A percentile compares a stretch with the other conserved stretches of the same genome.
These are phyloP conservation scores for Ceratobasidium theobromae DNA, from an alignment of 1,284 basidiomycete species.

Conservation along the genomic window DNA sequence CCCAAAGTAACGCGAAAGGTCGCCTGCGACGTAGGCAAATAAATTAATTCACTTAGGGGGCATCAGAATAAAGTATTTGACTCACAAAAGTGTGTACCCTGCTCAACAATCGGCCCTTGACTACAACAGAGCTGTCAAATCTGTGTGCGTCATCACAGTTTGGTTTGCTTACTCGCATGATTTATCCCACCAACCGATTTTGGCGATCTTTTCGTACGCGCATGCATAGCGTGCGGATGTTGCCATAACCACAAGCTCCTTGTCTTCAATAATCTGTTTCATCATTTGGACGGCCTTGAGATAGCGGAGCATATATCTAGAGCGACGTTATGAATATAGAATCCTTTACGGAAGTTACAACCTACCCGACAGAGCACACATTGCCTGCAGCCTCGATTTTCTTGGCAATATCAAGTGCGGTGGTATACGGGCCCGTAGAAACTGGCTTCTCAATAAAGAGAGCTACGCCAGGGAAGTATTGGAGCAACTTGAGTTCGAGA, in stretches of 20 bases:
- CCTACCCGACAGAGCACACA: conserved; percentile 87
- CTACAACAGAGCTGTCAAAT: conserved; percentile 48
- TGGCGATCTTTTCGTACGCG: conserved; percentile 87
- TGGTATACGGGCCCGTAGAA: conserved; percentile 71
- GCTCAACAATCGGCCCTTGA: conserved; percentile 91
- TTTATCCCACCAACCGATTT: conserved; percentile 99
- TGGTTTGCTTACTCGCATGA: conserved; percentile 60
- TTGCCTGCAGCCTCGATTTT: conserved; percentile 69
- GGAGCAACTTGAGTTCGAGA: conserved; percentile 87
- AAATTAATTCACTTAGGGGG: background rate
- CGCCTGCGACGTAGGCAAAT: conserved; percentile 49
- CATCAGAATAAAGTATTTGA: conserved; percentile 29
- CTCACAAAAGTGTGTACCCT: conserved; percentile 80
- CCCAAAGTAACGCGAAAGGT: conserved; percentile 95
- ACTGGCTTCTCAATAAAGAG: conserved; percentile 96
- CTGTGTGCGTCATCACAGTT: conserved; percentile 3
- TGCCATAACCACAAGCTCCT: conserved; percentile 95
- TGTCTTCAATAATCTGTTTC: conserved; percentile 95
- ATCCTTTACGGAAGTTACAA: conserved; percentile 29
- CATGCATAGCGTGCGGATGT: conserved; percentile 95
- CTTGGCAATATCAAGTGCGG: conserved; percentile 47
- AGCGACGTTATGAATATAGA: conserved; percentile 31
- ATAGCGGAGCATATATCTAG: conserved; percentile 81
- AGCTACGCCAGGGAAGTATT: conserved; percentile 86
- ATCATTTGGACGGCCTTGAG: conserved; percentile 95